A percentile compares a stretch with the other conserved stretches of the same genome.
phyloP scores from a whole-genome alignment of 2,329 filamentous ascomycete species.

The Chaetomiaceae sp. region DNA sequence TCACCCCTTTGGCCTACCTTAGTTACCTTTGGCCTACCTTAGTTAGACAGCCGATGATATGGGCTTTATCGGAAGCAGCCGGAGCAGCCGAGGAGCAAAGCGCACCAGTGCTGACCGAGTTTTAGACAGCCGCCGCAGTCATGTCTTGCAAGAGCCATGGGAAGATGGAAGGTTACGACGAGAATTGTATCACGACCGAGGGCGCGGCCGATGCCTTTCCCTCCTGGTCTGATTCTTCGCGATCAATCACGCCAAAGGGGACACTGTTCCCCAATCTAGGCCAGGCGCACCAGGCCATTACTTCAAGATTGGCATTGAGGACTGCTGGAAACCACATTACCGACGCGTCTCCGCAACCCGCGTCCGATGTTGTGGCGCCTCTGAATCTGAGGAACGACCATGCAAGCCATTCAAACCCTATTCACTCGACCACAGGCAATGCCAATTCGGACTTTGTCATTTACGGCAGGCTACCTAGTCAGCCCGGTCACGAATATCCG shows the following conservation, averaged over 20 bases:
- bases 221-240: neutral
- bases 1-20: neutral
- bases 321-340: slow-evolving; percentile 4
- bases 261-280: slow-evolving; percentile 36
- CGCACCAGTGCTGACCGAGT: too few relatives aligned
- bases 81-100: too few relatives aligned
- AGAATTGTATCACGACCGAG: slow-evolving; percentile 23
- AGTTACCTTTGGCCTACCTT: neutral
- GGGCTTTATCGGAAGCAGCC: too few relatives aligned
- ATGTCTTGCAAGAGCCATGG: slow-evolving; percentile 9
- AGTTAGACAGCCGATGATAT: neutral
- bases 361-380: too few relatives aligned
- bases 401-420: neutral
- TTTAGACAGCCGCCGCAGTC: neutral
- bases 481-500: neutral
- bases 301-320: slow-evolving; percentile 24
- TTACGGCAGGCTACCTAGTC: neutral
- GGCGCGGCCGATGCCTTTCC: slow-evolving; percentile 6
- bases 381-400: too few relatives aligned
- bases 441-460: neutral
- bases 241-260: slow-evolving; percentile 30
- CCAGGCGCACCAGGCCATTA: slow-evolving; percentile 39
- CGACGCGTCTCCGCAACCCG: slow-evolving; percentile 23
- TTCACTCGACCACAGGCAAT: neutral
- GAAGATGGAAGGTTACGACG: neutral